Percentiles rank a stretch among this genome's conserved stretches.
These are phyloP conservation scores for Stevia rebaudiana DNA, from an alignment of 140 eudicot genomes.

Conservation along the genomic window DNA sequence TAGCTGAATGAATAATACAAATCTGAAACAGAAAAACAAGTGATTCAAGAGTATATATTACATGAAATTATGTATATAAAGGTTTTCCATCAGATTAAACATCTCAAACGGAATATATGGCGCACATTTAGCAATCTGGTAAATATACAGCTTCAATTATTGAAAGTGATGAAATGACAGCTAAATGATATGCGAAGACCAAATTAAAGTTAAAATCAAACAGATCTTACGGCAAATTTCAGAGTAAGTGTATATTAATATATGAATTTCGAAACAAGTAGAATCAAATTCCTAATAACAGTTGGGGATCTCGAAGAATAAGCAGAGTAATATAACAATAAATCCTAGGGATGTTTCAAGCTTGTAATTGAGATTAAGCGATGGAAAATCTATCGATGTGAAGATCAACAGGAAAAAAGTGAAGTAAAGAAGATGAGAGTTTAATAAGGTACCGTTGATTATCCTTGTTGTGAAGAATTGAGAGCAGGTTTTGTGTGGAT, in stretches of 20 bases:
- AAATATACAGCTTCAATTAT: background rate
- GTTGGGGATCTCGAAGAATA: background rate
- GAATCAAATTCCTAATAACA: background rate
- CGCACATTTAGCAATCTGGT: background rate
- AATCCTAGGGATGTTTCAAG: background rate
- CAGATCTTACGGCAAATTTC: background rate
- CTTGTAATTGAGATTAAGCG: background rate
- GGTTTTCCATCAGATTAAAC: background rate
- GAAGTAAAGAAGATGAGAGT: constrained; percentile 4
- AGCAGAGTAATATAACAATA: background rate
- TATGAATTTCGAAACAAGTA: background rate
- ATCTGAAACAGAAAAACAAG: background rate
- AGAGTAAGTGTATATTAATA: background rate
- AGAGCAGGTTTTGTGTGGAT: background rate
- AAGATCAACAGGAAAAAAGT: background rate
- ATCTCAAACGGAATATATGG: background rate
- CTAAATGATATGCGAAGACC: background rate
- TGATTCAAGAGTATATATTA: background rate
- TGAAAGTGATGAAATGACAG: background rate
- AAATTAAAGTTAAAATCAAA: background rate
- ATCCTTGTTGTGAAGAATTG: constrained; percentile 3
- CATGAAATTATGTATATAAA: background rate
- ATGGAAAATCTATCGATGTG: background rate
- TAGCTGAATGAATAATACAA: background rate
- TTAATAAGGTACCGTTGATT: background rate